Conservation (phyloP, 2,329 filamentous ascomycete genomes). For the Fusarium brachygibbosum region DNA sequence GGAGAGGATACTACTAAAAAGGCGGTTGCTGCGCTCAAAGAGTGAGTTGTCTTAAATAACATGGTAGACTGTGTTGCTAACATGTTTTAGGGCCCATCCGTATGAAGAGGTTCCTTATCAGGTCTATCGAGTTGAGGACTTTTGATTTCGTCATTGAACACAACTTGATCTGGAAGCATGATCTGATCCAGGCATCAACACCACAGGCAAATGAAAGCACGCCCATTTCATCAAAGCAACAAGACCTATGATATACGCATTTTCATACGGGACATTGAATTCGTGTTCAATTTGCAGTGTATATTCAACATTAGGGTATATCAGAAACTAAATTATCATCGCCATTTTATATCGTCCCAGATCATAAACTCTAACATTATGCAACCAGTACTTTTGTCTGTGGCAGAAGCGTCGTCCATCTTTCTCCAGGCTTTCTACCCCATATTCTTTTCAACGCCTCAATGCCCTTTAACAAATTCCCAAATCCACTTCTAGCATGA, state of each 20-base stretch:
- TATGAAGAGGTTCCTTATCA: constrained; percentile 48
- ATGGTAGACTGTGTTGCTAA: neutral
- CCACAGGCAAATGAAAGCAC: too few species aligned
- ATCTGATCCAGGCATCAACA: neutral
- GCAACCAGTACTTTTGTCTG: constrained; percentile 47
- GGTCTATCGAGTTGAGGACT: constrained; percentile 46
- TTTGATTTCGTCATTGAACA: constrained; percentile 10
- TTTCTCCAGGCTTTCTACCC: constrained; percentile 37
- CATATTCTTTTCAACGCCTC: constrained; percentile 46
- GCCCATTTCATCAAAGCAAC: too few species aligned
- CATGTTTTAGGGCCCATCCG: constrained; percentile 47
- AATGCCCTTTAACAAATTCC: constrained; percentile 43
- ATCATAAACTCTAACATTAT: constrained; percentile 26
- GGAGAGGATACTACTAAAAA: constrained; percentile 68
- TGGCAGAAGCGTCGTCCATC: constrained; percentile 48
- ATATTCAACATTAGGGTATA: constrained; percentile 19
- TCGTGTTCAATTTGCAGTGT: too few species aligned
- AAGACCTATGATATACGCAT: too few species aligned
- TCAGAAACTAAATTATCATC: neutral
- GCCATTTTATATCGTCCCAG: neutral
- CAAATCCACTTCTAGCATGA: constrained; percentile 45
- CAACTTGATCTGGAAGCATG: accelerated
- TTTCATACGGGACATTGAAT: too few species aligned
- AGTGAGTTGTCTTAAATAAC: constrained; percentile 57
- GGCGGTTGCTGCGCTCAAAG: constrained; percentile 74